phyloP scores from a whole-genome alignment of 805 yeast species.

The Ogataea angusta region DNA sequence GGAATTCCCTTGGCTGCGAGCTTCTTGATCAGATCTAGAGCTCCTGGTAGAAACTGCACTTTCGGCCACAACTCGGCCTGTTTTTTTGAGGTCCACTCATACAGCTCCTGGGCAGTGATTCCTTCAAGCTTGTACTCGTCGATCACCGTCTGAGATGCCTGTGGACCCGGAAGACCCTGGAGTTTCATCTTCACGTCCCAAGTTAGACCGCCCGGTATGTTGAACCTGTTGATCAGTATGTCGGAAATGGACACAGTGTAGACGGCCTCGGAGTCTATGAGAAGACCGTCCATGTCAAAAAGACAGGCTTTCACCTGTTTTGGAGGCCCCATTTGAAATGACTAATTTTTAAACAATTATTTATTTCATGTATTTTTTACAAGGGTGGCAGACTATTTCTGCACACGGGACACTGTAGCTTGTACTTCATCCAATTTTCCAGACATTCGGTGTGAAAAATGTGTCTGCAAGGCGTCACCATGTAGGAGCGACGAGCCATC shows the following conservation, averaged over 20 bases:
- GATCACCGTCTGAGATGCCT: conserved; percentile 62
- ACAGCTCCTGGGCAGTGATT: conserved; percentile 60
- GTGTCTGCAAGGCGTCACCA: conserved; percentile 91
- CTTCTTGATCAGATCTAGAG: conserved; percentile 58
- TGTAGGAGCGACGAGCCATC: conserved; percentile 45
- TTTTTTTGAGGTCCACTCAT: conserved; percentile 45
- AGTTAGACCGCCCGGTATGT: conserved; percentile 63
- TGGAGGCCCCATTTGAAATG: conserved; percentile 8
- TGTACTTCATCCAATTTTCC: conserved; percentile 90
- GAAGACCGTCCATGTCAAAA: conserved; percentile 90
- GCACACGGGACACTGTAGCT: conserved; percentile 92
- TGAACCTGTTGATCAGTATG: conserved; percentile 55
- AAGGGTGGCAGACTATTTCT: conserved; percentile 81
- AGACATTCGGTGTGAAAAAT: conserved; percentile 87
- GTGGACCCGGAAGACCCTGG: conserved; percentile 90
- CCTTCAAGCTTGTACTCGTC: conserved; percentile 65
- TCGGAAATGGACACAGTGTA: conserved; percentile 78
- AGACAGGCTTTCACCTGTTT: conserved; percentile 28
- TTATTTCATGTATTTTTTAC: conserved; percentile 26
- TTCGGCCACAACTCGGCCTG: conserved; percentile 62
- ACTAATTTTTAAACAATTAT: neutral
- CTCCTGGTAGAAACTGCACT: conserved; percentile 79
- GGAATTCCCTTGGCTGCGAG: conserved; percentile 59
- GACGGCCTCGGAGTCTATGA: conserved; percentile 87
- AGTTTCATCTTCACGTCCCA: conserved; percentile 88